Evolutionary conservation across 345 rosid species (phyloP), one percentile per base, ranked within the genome.

Genomic region (Aquilaria malaccensis): DNA sequence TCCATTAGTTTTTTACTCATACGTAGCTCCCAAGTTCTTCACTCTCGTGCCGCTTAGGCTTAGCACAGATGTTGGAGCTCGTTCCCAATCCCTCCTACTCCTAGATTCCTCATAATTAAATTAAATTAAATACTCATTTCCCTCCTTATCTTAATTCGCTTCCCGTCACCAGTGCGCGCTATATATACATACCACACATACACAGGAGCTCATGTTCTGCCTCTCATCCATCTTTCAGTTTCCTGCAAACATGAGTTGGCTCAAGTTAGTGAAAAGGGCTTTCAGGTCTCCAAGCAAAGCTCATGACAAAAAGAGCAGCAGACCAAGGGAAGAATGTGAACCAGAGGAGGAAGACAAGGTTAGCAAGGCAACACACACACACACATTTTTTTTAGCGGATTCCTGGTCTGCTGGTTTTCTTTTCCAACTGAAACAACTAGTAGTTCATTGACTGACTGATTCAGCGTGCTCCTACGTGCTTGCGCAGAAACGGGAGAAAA

Each of bases 231-330:
- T 13, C 32, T 60, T 48, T 48, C 22, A 22, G 57, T 15, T 54
- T 22, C 43, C n/a, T 50, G 55, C 14, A 32, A 15, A 10, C 30
- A 33, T 9, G 11, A 0, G 33, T 48, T 93, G 97, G 98, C 69
- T 93, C 69, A 76, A 82, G 29, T 71, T 73, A 52, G 96, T 93
- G 65, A 89, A 84, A 79, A 89, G 85, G 66, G 89, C 87, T 56
- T 85, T 93, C 69, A 77, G 88, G 77, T 92, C 96, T 73, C 91
- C 95, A 9, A 65, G 80, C 45, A 92, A 86, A 58, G 93, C 85
- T 14, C 76, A 63, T 58, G 74, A 70, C 62, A 82, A 78, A 61
- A 85, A 70, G 77, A 79, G 64, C 54, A 59, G 70, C 68, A 70
- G 77, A 64, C 70, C 77, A 58, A 67, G 76, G 61, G 75, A 76